Conservation (phyloP, 768 basidiomycete species). For the Hericium erinaceus region DNA sequence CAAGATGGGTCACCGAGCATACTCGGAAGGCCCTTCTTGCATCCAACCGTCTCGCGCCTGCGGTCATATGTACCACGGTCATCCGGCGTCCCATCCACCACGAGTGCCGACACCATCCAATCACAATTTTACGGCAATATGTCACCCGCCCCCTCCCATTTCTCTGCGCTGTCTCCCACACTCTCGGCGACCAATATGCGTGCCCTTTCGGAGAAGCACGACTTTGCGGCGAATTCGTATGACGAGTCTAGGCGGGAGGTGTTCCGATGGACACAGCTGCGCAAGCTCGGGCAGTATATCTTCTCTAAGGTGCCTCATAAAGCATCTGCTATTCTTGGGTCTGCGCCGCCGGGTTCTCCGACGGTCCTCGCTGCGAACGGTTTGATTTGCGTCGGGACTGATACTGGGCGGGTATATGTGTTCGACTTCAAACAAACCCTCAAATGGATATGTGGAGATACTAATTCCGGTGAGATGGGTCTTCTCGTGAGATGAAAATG, state of each 20-base stretch:
- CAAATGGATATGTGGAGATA: constrained; percentile 69
- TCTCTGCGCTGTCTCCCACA: constrained; percentile 61
- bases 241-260: constrained; percentile 38
- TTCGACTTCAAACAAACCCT: constrained; percentile 89
- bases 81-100: constrained; percentile 32
- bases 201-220: constrained; percentile 12
- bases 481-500: not conserved
- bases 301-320: constrained; percentile 47
- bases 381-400: constrained; percentile 82
- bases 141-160: constrained; percentile 53
- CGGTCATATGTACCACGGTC: constrained; percentile 55
- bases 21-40: constrained; percentile 50
- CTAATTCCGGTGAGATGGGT: constrained; percentile 40
- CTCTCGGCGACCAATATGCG: constrained; percentile 51
- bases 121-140: constrained; percentile 25
- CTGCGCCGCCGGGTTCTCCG: constrained; percentile 52
- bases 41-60: constrained; percentile 71
- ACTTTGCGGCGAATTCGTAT: constrained; percentile 15
- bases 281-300: constrained; percentile 46
- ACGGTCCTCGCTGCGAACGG: constrained; percentile 82
- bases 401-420: constrained; percentile 66
- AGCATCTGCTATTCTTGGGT: constrained; percentile 51
- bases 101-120: constrained; percentile 34
- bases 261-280: constrained; percentile 70
- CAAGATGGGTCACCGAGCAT: constrained; percentile 26